phyloP scores from a whole-genome alignment of 208 protist genomes.

The Leishmania amazonensis region DNA sequence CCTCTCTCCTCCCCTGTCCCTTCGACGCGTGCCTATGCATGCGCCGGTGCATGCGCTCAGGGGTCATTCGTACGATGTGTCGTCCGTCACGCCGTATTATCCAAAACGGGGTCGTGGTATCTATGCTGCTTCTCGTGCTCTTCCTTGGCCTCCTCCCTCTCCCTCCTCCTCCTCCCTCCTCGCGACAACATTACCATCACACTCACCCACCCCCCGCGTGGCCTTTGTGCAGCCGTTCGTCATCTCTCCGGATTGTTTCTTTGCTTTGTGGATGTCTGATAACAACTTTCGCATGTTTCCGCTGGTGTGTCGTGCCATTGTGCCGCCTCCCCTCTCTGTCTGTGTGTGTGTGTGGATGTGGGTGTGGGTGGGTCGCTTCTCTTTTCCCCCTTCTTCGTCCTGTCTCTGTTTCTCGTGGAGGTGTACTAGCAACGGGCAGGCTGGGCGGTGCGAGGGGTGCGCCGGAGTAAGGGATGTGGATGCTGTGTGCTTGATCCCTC shows the following conservation, averaged over 20 bases:
- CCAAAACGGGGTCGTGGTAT: neutral
- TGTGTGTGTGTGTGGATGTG: no score
- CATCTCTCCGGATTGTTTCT: no score
- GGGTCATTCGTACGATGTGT: neutral
- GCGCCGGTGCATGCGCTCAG: neutral
- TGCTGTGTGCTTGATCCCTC: neutral
- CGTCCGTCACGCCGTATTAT: neutral
- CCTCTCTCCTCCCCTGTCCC: neutral
- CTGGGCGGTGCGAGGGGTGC: neutral
- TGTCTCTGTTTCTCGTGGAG: no score
- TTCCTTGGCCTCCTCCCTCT: neutral
- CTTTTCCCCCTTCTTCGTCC: no score
- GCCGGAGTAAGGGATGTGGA: neutral
- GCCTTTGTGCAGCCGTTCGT: no score
- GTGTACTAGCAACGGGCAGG: neutral
- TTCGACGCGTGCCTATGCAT: neutral
- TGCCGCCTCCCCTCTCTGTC: no score
- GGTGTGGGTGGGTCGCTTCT: no score
- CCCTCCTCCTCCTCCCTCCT: neutral
- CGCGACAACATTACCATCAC: no score
- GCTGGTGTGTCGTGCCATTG: no score
- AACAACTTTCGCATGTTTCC: no score
- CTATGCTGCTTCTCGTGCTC: neutral
- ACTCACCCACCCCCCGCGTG: no score
- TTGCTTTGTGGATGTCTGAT: no score